Evolutionary conservation across 495 filamentous ascomycete genomes (phyloP).

Genomic region (Xylaria grammica): DNA sequence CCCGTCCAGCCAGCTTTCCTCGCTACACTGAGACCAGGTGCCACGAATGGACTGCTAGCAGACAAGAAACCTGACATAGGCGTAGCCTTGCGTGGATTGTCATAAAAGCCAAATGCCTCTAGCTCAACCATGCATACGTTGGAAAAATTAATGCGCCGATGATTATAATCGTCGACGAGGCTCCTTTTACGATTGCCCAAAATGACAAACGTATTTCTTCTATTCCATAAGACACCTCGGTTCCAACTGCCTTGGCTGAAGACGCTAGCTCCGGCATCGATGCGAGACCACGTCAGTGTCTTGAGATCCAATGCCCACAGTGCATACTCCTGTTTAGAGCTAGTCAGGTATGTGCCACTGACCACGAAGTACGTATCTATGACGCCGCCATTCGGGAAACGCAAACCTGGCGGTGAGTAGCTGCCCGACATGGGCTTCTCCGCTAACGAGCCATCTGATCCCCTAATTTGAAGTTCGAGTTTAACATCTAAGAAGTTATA

Average conservation of each 20-base stretch:
- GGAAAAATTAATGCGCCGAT: constrained; percentile 95
- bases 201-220: constrained; percentile 92
- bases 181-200: constrained; percentile 90
- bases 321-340: constrained; percentile 97
- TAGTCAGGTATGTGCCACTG: constrained; percentile 94
- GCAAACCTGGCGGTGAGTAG: constrained; percentile 85
- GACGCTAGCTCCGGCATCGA: constrained; percentile 92
- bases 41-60: constrained; percentile 69
- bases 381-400: constrained; percentile 94
- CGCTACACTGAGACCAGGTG: constrained; percentile 58
- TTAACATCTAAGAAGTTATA: constrained; percentile 99
- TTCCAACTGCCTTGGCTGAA: constrained; percentile 98
- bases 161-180: constrained; percentile 97
- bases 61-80: constrained; percentile 82
- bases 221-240: constrained; percentile 87
- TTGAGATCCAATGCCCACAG: constrained; percentile 92
- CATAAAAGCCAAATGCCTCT: constrained; percentile 95
- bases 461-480: constrained; percentile 86
- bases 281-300: constrained; percentile 88
- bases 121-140: constrained; percentile 96
- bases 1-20: constrained; percentile 68
- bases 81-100: constrained; percentile 80
- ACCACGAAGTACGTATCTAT: constrained; percentile 96
- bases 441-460: constrained; percentile 80
- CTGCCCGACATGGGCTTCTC: constrained; percentile 89